Base-by-base conservation (phyloP, 768 basidiomycete genomes). In the Lactarius akahatsu region DNA sequence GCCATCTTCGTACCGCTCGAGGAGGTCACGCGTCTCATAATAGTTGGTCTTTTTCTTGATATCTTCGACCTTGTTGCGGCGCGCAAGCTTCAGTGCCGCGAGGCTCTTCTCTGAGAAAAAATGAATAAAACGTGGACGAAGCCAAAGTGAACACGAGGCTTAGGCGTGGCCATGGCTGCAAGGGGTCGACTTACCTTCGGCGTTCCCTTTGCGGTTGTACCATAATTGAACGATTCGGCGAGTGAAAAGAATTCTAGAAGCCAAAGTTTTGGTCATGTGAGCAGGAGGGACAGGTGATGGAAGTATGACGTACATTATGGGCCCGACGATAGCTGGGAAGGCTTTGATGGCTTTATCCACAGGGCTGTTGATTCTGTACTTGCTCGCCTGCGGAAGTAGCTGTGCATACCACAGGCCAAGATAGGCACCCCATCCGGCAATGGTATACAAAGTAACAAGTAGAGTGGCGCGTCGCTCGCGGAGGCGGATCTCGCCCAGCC, bases 41-140 rank as follows among this genome's bases (percentile, higher is more conserved):
- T 92, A 99, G 71, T 98, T 96, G 2, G 96, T 98, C 75, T 92
- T 94, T 80, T 94, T 94, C 83, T 99, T 99, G 71, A 98, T 92
- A 71, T 97, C 96, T 69, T 96, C 94, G 43, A 99, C 85, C 73
- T 92, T 94, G 28, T 83, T 81, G 23, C 92, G 88, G 69, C 96
- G 94, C 72, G 89, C 81, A 73, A 88, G 89, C 73, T 90, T 82
- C 4, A 95, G 79, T 1, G 77, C 76, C 63, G 89, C 88, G 20
- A 98, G 81, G 3, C 86, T 86, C 75, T 86, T 90, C 77, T 98
- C 96, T 97, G 74, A 30, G 61, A 20, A 59, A 47, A 8, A 47
- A 23, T 9, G n/a, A 26, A 41, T 16, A 18, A 23, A 50, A 50
- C 47, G 58, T 20, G 57, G 30, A 55, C 34, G 52, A 58, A 28